These are phyloP conservation scores for Lactarius vividus DNA, from an alignment of 768 basidiomycete species.

Conservation along the genomic window DNA sequence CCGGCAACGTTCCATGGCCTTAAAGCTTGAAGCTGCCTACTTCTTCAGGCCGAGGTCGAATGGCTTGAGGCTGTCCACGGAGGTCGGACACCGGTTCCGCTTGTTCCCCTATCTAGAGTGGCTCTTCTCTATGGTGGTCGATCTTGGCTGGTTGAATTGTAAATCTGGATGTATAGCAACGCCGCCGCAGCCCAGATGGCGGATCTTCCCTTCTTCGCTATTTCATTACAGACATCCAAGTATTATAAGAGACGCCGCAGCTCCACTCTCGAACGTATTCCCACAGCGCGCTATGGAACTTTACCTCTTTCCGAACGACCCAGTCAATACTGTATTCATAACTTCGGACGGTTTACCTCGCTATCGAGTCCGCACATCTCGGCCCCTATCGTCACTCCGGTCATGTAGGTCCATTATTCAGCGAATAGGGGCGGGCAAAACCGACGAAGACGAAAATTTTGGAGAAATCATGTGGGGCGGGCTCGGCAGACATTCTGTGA, in stretches of 20 bases:
- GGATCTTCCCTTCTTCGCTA: constrained; percentile 2
- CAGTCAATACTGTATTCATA: constrained; percentile 47
- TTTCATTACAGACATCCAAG: not conserved
- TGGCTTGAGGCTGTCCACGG: constrained; percentile 1
- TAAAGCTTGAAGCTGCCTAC: not conserved
- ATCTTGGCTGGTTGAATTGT: not conserved
- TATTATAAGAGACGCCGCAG: constrained; percentile 5
- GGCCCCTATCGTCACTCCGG: constrained; percentile 34
- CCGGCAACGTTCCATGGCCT: not conserved
- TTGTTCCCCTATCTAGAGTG: not conserved
- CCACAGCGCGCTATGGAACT: constrained; percentile 42
- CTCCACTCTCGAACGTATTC: constrained; percentile 18
- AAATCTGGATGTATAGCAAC: constrained; percentile 10
- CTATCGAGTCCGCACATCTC: constrained; percentile 45
- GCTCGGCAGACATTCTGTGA: constrained; percentile 36
- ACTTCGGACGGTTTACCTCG: constrained; percentile 50
- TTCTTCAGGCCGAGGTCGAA: not conserved
- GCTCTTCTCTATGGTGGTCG: constrained; percentile 3
- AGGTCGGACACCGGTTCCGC: not conserved
- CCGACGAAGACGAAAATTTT: constrained; percentile 41
- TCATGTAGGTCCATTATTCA: constrained; percentile 41
- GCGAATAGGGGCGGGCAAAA: constrained; percentile 36
- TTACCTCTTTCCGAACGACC: constrained; percentile 51
- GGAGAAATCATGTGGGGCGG: constrained; percentile 51
- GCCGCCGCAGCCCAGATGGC: constrained; percentile 10